phyloP scores from a whole-genome alignment of 2,329 filamentous ascomycete genomes.

The Chalaropsis ovoidea region DNA sequence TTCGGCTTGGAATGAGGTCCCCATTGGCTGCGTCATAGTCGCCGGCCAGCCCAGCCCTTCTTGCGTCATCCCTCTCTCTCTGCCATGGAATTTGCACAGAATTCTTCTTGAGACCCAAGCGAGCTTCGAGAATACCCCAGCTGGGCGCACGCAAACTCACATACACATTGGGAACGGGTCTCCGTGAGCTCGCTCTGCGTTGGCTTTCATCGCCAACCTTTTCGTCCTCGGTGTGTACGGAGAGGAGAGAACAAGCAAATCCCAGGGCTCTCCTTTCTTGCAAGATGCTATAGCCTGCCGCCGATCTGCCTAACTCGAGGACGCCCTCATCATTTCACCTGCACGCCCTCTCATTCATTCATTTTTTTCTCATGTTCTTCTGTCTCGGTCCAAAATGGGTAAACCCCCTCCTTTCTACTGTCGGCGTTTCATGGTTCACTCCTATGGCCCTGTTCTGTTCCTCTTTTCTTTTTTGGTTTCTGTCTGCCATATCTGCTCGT shows the following conservation, averaged over 20 bases:
- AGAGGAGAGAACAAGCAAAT: too few species aligned
- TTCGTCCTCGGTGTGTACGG: neutral
- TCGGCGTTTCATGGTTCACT: constrained; percentile 14
- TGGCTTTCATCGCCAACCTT: neutral
- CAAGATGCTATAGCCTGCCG: neutral
- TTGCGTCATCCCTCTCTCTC: neutral
- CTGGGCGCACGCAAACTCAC: too few species aligned
- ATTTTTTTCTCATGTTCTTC: constrained; percentile 2
- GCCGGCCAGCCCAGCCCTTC: neutral
- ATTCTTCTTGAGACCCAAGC: neutral
- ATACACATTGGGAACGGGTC: too few species aligned
- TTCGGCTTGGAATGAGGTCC: neutral
- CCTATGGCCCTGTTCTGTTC: constrained; percentile 15
- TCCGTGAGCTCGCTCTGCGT: too few species aligned
- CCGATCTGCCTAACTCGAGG: too few species aligned
- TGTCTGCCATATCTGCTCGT: neutral
- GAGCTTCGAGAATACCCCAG: neutral
- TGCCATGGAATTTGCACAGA: neutral
- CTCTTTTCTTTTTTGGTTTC: neutral
- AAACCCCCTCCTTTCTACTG: constrained; percentile 5
- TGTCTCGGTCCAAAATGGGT: constrained; percentile 15
- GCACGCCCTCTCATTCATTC: neutral
- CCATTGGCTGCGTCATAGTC: constrained; percentile 1
- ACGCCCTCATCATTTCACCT: neutral
- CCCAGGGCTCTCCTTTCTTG: neutral